These are phyloP conservation scores for Rutstroemia sp. DNA, from an alignment of 2,329 filamentous ascomycete species.

Conservation along the genomic window DNA sequence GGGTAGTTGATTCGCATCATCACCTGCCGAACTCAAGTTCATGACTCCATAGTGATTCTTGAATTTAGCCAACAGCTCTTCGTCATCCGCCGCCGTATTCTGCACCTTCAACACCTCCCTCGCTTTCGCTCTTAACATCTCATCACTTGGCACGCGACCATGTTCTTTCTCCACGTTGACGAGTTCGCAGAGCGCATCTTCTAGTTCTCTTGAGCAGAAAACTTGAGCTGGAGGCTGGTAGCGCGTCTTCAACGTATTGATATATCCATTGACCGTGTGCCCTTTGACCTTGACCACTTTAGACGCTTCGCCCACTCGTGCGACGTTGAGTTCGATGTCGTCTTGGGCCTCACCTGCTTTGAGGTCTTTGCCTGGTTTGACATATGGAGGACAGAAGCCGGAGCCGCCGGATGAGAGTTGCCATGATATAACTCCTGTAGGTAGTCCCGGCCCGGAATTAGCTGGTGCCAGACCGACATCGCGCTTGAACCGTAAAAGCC, in stretches of 20 bases:
- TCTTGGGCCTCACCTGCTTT: slow-evolving; percentile 31
- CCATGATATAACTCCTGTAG: slow-evolving; percentile 35
- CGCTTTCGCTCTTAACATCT: slow-evolving; percentile 39
- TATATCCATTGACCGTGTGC: slow-evolving; percentile 40
- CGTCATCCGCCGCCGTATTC: slow-evolving; percentile 48
- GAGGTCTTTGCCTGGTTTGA: slow-evolving; percentile 35
- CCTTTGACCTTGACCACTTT: slow-evolving; percentile 38
- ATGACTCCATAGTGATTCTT: not conserved
- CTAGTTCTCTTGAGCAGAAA: slow-evolving; percentile 53
- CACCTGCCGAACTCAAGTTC: not conserved
- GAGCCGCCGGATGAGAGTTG: slow-evolving; percentile 42
- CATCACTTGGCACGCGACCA: slow-evolving; percentile 41
- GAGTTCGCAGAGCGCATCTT: slow-evolving; percentile 44
- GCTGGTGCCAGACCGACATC: slow-evolving; percentile 43
- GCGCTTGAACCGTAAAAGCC: slow-evolving; percentile 56
- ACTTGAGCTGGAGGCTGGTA: slow-evolving; percentile 41
- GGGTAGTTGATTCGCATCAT: not conserved
- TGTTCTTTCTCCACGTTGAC: slow-evolving; percentile 36
- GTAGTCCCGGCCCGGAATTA: slow-evolving; percentile 44
- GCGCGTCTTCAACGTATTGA: slow-evolving; percentile 37
- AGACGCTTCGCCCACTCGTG: slow-evolving; percentile 1
- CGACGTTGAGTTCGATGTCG: slow-evolving; percentile 24
- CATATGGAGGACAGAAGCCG: slow-evolving; percentile 49
- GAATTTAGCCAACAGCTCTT: slow-evolving; percentile 45
- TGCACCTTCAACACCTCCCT: slow-evolving; percentile 40